A percentile compares a stretch with the other conserved stretches of the same genome.
Conservation (phyloP, 805 yeast species). For the Monosporozyma solicola region DNA sequence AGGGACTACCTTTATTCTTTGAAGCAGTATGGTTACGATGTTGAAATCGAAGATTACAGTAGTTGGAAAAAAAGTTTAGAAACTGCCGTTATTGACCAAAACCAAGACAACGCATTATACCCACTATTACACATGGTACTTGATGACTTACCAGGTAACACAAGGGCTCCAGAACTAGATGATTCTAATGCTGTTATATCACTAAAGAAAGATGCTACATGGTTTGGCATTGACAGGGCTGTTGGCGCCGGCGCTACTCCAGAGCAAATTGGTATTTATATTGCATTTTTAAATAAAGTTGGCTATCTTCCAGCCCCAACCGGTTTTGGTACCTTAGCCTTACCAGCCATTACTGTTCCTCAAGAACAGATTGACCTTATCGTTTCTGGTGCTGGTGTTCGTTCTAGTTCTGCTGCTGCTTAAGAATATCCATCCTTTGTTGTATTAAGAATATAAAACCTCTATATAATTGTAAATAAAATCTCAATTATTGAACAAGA, state of each 20-base stretch:
- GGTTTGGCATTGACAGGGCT: slow-evolving; percentile 60
- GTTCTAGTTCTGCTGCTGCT: slow-evolving; percentile 51
- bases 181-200: slow-evolving; percentile 74
- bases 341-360: slow-evolving; percentile 52
- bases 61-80: slow-evolving; percentile 76
- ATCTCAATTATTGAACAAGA: slow-evolving; percentile 73
- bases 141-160: slow-evolving; percentile 81
- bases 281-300: slow-evolving; percentile 68
- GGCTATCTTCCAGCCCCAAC: slow-evolving; percentile 71
- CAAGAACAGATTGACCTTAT: slow-evolving; percentile 50
- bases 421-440: neutral
- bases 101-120: slow-evolving; percentile 77
- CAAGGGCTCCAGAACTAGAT: slow-evolving; percentile 93
- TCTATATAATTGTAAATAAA: neutral
- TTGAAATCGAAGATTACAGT: slow-evolving; percentile 54
- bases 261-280: slow-evolving; percentile 61
- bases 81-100: slow-evolving; percentile 60
- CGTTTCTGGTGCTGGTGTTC: slow-evolving; percentile 62
- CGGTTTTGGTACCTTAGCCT: slow-evolving; percentile 29
- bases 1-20: slow-evolving; percentile 64
- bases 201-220: slow-evolving; percentile 48
- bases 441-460: neutral
- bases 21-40: slow-evolving; percentile 62
- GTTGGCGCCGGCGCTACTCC: slow-evolving; percentile 68
- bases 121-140: slow-evolving; percentile 91